Percentiles rank a stretch among this genome's conserved stretches.
Conservation (phyloP, 768 basidiomycete species). For the Trametes cingulata region DNA sequence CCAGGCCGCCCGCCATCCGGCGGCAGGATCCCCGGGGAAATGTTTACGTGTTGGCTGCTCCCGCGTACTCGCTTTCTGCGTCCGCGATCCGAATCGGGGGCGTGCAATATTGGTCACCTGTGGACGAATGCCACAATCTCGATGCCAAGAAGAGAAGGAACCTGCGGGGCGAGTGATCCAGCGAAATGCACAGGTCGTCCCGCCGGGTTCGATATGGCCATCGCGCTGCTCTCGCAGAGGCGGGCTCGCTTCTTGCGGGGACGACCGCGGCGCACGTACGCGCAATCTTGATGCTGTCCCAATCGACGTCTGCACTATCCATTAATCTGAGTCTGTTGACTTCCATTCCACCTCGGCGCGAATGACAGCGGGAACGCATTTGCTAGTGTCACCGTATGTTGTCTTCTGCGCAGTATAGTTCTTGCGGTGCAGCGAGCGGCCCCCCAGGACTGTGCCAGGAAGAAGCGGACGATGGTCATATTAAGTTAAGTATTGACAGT, state of each 20-base stretch:
- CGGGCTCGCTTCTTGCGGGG: neutral
- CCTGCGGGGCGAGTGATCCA: neutral
- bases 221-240: neutral
- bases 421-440: neutral
- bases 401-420: neutral
- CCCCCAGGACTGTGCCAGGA: neutral
- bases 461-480: constrained; percentile 4
- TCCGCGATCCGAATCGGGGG: constrained; percentile 11
- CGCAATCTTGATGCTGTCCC: constrained; percentile 2
- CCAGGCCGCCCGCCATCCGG: constrained; percentile 2
- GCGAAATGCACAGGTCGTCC: neutral
- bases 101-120: neutral
- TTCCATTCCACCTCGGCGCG: constrained; percentile 2
- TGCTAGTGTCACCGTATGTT: neutral
- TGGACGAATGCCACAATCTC: neutral
- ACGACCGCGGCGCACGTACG: neutral
- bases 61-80: neutral
- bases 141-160: constrained; percentile 9
- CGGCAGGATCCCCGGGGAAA: constrained; percentile 12
- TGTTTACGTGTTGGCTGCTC: constrained; percentile 4
- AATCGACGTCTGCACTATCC: neutral
- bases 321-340: constrained; percentile 2
- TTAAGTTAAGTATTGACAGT: constrained; percentile 6
- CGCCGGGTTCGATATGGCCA: neutral
- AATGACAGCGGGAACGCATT: no score